phyloP scores from a whole-genome alignment of 345 rosid genomes.

The Ricinus communis region DNA sequence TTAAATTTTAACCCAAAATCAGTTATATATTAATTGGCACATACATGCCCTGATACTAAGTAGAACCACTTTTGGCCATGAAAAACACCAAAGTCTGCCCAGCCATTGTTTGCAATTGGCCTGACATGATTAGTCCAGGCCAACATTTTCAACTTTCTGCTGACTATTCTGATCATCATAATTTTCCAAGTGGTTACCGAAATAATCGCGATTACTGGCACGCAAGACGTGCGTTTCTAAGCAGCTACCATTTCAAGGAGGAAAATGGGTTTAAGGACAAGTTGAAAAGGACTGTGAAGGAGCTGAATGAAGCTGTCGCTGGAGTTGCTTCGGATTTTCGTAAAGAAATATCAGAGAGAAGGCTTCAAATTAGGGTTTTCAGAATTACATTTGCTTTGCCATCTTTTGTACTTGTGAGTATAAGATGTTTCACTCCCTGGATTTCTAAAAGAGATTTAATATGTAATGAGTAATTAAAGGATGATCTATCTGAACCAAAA shows the following conservation, averaged over 20 bases:
- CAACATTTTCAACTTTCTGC: conserved; percentile 12
- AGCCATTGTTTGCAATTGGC: conserved; percentile 3
- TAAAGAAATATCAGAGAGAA: conserved; percentile 24
- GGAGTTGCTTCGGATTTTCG: conserved; percentile 17
- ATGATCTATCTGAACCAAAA: too few species aligned
- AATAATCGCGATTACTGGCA: conserved; percentile 40
- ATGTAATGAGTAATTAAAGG: too few species aligned
- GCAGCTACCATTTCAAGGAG: conserved; percentile 43
- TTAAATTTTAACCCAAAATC: neutral
- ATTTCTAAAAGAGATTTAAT: conserved; percentile 16
- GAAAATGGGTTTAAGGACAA: conserved; percentile 20
- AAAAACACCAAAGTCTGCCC: conserved; percentile 26
- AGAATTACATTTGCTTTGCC: conserved; percentile 31
- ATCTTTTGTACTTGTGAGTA: conserved; percentile 17
- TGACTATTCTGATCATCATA: conserved; percentile 22
- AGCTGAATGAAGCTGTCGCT: conserved; percentile 20
- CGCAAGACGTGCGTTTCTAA: conserved; percentile 48
- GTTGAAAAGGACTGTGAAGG: conserved; percentile 35
- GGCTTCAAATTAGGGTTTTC: conserved; percentile 30
- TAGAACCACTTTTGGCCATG: conserved; percentile 4
- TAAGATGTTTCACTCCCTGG: conserved; percentile 44
- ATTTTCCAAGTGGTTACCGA: conserved; percentile 24
- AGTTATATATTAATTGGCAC: neutral
- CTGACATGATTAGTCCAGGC: neutral
- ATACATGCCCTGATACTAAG: neutral